A percentile compares a stretch with the other conserved stretches of the same genome.
These are phyloP conservation scores for Yamadazyma takamatsuzukensis DNA, from an alignment of 805 yeast species.

Conservation along the genomic window DNA sequence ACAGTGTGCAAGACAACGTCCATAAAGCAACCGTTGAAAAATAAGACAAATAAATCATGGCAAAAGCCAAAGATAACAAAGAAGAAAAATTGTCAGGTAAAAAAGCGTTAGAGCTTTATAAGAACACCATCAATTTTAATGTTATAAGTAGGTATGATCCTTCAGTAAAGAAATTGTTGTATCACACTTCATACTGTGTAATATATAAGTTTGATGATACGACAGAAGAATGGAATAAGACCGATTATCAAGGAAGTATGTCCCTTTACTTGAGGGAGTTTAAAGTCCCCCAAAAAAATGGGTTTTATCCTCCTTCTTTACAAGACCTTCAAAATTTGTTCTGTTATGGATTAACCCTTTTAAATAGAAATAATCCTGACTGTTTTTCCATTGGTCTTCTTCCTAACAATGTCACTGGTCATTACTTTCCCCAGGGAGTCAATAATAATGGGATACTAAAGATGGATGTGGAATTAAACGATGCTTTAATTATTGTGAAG, in stretches of 20 bases:
- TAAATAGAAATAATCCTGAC: conserved; percentile 65
- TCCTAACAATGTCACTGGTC: conserved; percentile 48
- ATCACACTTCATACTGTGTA: conserved; percentile 69
- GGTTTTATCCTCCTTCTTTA: conserved; percentile 12
- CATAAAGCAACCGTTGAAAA: too few species aligned
- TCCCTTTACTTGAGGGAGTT: conserved; percentile 59
- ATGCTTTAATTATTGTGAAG: conserved; percentile 66
- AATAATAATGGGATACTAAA: conserved; percentile 31
- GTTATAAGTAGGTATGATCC: conserved; percentile 79
- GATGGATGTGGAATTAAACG: conserved; percentile 66
- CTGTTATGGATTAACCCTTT: conserved; percentile 65
- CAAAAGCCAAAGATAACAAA: conserved; percentile 6
- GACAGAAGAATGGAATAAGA: conserved; percentile 64
- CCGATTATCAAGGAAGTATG: conserved; percentile 67
- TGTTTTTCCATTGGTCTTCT: conserved; percentile 70
- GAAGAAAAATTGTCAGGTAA: conserved; percentile 38
- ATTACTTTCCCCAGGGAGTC: conserved; percentile 37
- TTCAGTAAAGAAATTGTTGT: conserved; percentile 59
- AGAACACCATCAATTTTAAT: conserved; percentile 67
- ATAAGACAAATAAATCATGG: conserved; percentile 4
- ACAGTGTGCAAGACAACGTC: too few species aligned
- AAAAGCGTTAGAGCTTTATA: conserved; percentile 56
- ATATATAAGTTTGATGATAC: conserved; percentile 59
- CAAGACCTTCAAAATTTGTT: conserved; percentile 44
- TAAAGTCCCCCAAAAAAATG: conserved; percentile 18